These are phyloP conservation scores for Trichocladium antarcticum DNA, from an alignment of 495 filamentous ascomycete genomes.

Conservation along the genomic window DNA sequence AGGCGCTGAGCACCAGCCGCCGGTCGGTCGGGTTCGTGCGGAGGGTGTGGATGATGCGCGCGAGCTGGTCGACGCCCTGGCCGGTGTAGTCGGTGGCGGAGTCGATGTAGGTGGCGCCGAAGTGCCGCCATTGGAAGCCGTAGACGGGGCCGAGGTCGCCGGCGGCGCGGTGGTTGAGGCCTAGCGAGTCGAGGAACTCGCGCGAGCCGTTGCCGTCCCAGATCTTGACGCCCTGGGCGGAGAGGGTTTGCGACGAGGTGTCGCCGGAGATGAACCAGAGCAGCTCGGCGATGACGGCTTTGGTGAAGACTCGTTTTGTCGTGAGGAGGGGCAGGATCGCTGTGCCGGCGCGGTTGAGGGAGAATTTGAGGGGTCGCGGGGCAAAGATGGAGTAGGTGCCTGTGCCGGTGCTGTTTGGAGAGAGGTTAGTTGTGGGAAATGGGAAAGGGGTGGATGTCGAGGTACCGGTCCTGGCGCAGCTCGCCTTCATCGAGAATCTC, in stretches of 20 bases:
- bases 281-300: constrained; percentile 83
- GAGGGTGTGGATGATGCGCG: constrained; percentile 73
- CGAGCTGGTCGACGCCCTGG: constrained; percentile 84
- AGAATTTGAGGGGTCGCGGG: constrained; percentile 74
- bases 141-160: constrained; percentile 95
- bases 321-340: constrained; percentile 83
- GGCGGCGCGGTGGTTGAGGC: constrained; percentile 62
- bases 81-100: constrained; percentile 72
- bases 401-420: constrained; percentile 62
- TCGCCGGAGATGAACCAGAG: constrained; percentile 88
- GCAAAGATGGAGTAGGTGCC: constrained; percentile 85
- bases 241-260: constrained; percentile 67
- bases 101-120: constrained; percentile 80
- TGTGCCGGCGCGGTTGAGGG: constrained; percentile 49
- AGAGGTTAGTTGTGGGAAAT: background rate
- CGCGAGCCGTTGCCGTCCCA: constrained; percentile 97
- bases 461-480: constrained; percentile 22
- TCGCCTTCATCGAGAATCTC: constrained; percentile 25
- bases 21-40: constrained; percentile 75
- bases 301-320: constrained; percentile 90
- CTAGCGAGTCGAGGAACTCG: constrained; percentile 72
- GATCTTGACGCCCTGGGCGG: constrained; percentile 75
- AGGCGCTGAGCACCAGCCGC: constrained; percentile 78
- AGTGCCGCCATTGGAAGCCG: constrained; percentile 98
- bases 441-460: background rate